These are phyloP conservation scores for Aquilaria malaccensis DNA, from an alignment of 345 rosid genomes.

Conservation along the genomic window DNA sequence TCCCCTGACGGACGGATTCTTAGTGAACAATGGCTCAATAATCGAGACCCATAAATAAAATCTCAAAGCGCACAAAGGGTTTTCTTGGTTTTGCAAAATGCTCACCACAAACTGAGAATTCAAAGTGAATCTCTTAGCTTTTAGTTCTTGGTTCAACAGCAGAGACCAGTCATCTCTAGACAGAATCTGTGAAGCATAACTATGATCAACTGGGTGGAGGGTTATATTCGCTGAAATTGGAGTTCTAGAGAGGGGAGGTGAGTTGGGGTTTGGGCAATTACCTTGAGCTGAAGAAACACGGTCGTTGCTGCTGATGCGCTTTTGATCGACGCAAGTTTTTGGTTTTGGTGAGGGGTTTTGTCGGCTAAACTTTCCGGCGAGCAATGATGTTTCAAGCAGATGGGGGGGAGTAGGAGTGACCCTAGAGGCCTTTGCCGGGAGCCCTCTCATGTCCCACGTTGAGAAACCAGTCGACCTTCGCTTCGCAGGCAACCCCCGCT, in stretches of 20 bases:
- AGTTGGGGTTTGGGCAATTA: slow-evolving; percentile 14
- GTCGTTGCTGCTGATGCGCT: background rate
- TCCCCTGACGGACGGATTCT: slow-evolving; percentile 45
- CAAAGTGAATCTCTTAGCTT: slow-evolving; percentile 42
- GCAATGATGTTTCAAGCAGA: slow-evolving; percentile 8
- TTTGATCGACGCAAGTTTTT: background rate
- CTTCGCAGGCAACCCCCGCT: too few species aligned
- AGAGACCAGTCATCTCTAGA: slow-evolving; percentile 68
- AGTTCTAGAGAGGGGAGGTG: slow-evolving; percentile 3
- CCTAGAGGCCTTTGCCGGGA: slow-evolving; percentile 45
- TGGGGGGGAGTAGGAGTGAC: slow-evolving; percentile 21
- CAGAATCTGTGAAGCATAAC: slow-evolving; percentile 48
- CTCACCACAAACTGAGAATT: slow-evolving; percentile 49
- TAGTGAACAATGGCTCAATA: slow-evolving; percentile 34
- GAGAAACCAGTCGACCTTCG: slow-evolving; percentile 13
- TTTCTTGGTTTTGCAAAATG: slow-evolving; percentile 70
- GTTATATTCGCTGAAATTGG: slow-evolving; percentile 12
- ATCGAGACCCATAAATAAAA: slow-evolving; percentile 76
- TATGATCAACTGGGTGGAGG: slow-evolving; percentile 30
- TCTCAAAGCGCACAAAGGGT: slow-evolving; percentile 48
- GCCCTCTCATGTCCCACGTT: slow-evolving; percentile 42
- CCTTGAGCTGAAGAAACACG: slow-evolving; percentile 25
- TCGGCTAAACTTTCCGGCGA: slow-evolving; percentile 1
- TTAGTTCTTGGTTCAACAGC: slow-evolving; percentile 53
- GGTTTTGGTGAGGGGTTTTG: slow-evolving; percentile 11